Evolutionary conservation across 805 yeast genomes (phyloP).

Genomic region (Kuraishia molischiana): DNA sequence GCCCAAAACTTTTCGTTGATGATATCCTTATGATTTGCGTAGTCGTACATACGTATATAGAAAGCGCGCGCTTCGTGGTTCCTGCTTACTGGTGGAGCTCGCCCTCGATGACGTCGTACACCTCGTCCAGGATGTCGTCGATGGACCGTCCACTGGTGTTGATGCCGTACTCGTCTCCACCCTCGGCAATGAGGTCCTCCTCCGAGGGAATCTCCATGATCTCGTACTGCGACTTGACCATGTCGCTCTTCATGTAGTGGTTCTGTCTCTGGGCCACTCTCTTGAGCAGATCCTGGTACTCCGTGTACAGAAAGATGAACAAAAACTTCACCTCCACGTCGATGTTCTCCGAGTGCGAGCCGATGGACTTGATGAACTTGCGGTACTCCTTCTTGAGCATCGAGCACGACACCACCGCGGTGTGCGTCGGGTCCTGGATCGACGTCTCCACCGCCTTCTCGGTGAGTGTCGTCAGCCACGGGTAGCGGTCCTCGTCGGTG

Average conservation of each 20-base stretch:
- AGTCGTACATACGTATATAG: too few species aligned
- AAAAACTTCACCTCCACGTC: slow-evolving; percentile 18
- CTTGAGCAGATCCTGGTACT: slow-evolving; percentile 45
- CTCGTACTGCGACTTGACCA: slow-evolving; percentile 73
- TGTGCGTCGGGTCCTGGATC: slow-evolving; percentile 10
- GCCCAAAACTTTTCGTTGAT: too few species aligned
- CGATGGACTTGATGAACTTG: slow-evolving; percentile 37
- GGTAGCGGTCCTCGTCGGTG: slow-evolving; percentile 88
- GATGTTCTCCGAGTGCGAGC: slow-evolving; percentile 7
- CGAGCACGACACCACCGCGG: slow-evolving; percentile 71
- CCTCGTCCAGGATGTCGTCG: slow-evolving; percentile 7
- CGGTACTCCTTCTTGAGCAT: slow-evolving; percentile 72
- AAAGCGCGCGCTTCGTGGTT: too few species aligned
- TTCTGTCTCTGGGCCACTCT: slow-evolving; percentile 58
- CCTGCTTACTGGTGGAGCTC: too few species aligned
- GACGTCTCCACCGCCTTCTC: slow-evolving; percentile 29
- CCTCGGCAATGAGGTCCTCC: slow-evolving; percentile 11
- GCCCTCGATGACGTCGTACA: slow-evolving; percentile 11
- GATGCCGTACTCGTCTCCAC: slow-evolving; percentile 8
- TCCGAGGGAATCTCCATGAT: slow-evolving; percentile 62
- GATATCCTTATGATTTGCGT: too few species aligned
- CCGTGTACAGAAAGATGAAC: slow-evolving; percentile 59
- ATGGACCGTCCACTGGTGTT: slow-evolving; percentile 4
- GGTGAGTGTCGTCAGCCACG: slow-evolving; percentile 61
- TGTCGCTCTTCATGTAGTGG: slow-evolving; percentile 82